Evolutionary conservation across 352 stramenopile genomes (phyloP), one percentile per base, ranked within the genome.

Genomic region (Globisporangium viniferum): DNA sequence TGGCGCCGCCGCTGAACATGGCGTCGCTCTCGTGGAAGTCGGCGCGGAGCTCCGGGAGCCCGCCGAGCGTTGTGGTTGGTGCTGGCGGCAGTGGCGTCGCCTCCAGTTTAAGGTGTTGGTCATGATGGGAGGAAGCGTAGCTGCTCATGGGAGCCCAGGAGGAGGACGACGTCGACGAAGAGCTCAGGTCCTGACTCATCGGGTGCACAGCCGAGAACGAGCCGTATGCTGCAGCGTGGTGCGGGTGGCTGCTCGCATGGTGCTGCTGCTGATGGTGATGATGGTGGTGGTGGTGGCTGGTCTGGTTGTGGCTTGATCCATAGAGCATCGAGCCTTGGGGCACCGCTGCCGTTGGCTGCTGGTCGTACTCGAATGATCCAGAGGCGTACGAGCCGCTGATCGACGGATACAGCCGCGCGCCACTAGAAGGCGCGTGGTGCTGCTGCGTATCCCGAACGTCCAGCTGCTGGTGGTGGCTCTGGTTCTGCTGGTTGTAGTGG

Each of bases 11-110:
- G 41, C 12, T 36, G 46, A 59, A 49, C 24, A 53, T 59, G 1
- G 15, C 12, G 22, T 53, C n/a, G 39, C 18, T 39, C 41, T 39
- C 59, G 12, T 56, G 55, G 24, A 69, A 64, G 14, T 44, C 64
- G 51, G 36, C 31, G 18, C 36, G 48, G 12, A 59, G 54, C 49
- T 59, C 62, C 2, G 49, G 33, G 0, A 66, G 60, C 1, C 63
- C 54, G 6, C 54, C 35, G 15, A 33, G 41, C n/a, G 56, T 24
- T 10, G 20, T 46, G 5, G 14, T 15, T 29, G 48, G 48, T 14
- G 4, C 48, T 49, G 41, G 41, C 18, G 41, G 41, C 18, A 49
- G 41, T 10, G 41, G 41, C 5, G 41, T n/a, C 41, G 41, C 41
- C 22, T 49, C 41, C 15, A 49, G 41, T 8, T 49, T 49, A 5